A percentile compares a stretch with the other conserved stretches of the same genome.
phyloP scores from a whole-genome alignment of 768 basidiomycete species.

The Leccinum uliginosum region DNA sequence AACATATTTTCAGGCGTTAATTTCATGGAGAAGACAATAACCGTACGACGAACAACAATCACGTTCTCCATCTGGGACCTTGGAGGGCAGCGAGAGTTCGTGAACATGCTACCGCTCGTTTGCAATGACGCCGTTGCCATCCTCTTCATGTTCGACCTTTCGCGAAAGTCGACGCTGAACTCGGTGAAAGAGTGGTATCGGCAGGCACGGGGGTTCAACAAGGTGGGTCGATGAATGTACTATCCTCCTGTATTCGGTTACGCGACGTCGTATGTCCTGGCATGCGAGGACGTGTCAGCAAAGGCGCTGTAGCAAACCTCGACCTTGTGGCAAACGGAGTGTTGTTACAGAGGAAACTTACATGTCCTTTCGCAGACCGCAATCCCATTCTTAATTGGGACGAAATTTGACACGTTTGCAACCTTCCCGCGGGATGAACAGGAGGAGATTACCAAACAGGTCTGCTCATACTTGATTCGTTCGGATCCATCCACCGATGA shows the following conservation, averaged over 20 bases:
- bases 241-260: not conserved
- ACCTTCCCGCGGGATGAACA: conserved; percentile 97
- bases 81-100: conserved; percentile 96
- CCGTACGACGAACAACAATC: conserved; percentile 96
- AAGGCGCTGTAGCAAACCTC: not conserved
- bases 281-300: not conserved
- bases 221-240: conserved; percentile 48
- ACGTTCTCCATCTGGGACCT: conserved; percentile 99
- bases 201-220: conserved; percentile 98
- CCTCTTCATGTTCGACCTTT: conserved; percentile 99
- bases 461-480: conserved; percentile 28
- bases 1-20: conserved; percentile 66
- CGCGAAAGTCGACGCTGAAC: conserved; percentile 94
- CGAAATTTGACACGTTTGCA: conserved; percentile 96
- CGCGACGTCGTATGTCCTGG: not conserved
- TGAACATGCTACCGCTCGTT: conserved; percentile 97
- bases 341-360: conserved; percentile 16
- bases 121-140: conserved; percentile 99
- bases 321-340: conserved; percentile 4
- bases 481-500: conserved; percentile 5
- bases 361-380: conserved; percentile 62
- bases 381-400: conserved; percentile 97
- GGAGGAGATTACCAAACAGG: conserved; percentile 99
- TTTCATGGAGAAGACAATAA: conserved; percentile 99
- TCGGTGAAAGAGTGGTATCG: conserved; percentile 99